Percentiles rank a stretch among this genome's conserved stretches.
These are phyloP conservation scores for Setomelanomma holmii DNA, from an alignment of 2,329 filamentous ascomycete genomes.

Conservation along the genomic window DNA sequence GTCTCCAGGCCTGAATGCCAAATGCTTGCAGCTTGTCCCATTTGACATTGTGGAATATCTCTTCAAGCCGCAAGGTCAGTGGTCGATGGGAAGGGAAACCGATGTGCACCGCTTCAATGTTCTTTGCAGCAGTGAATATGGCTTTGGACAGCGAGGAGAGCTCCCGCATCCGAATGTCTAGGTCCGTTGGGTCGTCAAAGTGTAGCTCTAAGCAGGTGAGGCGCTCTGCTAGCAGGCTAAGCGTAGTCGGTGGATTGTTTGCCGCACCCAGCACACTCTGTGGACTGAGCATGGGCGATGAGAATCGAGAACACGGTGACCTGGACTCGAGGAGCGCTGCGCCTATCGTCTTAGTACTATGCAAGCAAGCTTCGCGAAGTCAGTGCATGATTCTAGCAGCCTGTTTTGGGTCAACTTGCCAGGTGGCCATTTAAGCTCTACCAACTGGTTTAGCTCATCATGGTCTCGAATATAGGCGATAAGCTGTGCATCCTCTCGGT, in stretches of 20 bases:
- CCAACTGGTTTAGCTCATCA: slow-evolving; percentile 54
- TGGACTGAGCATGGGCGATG: slow-evolving; percentile 68
- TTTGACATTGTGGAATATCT: slow-evolving; percentile 67
- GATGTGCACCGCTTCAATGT: slow-evolving; percentile 69
- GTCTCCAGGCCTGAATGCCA: slow-evolving; percentile 70
- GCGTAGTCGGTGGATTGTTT: slow-evolving; percentile 54
- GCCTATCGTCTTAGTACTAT: slow-evolving; percentile 66
- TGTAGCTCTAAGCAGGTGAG: slow-evolving; percentile 69
- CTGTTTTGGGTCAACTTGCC: not conserved
- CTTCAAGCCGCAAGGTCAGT: slow-evolving; percentile 64
- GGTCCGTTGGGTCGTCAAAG: slow-evolving; percentile 65
- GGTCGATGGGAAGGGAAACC: slow-evolving; percentile 67
- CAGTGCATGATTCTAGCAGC: not conserved
- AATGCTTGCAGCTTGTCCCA: slow-evolving; percentile 69
- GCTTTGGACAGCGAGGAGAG: slow-evolving; percentile 64
- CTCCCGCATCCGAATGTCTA: slow-evolving; percentile 64
- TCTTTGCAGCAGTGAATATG: slow-evolving; percentile 65
- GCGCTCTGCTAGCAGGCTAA: slow-evolving; percentile 62
- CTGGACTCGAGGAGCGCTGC: slow-evolving; percentile 63
- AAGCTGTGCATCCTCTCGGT: slow-evolving; percentile 64
- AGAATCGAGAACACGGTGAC: slow-evolving; percentile 66
- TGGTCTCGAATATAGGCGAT: slow-evolving; percentile 60
- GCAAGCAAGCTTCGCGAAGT: slow-evolving; percentile 60
- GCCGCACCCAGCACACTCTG: slow-evolving; percentile 63
- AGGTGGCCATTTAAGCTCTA: slow-evolving; percentile 66